Evolutionary conservation across 2,329 filamentous ascomycete species (phyloP).

Genomic region (Ascochyta rabiei): DNA sequence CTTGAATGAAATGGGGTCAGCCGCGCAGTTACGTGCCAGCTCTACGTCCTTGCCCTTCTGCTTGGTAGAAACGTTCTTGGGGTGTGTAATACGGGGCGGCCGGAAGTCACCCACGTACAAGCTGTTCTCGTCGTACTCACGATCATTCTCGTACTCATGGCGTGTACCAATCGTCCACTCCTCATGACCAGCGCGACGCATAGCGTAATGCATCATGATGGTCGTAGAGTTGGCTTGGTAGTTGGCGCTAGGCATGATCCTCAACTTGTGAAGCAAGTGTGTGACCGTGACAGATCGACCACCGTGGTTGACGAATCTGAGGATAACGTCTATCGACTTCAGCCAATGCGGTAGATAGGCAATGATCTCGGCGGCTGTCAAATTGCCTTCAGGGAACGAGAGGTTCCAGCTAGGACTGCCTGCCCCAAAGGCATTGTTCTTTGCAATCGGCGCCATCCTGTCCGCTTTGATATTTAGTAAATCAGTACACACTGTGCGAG

Average conservation of each 20-base stretch:
- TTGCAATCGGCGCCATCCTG: constrained; percentile 17
- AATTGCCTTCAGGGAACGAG: constrained; percentile 30
- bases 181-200: constrained; percentile 22
- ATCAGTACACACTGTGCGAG: background rate
- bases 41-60: background rate
- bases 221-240: constrained; percentile 20
- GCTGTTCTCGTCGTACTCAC: constrained; percentile 11
- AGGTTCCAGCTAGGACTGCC: constrained; percentile 29
- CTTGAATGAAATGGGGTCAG: constrained; percentile 26
- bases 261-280: constrained; percentile 6
- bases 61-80: constrained; percentile 13
- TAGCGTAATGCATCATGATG: constrained; percentile 31
- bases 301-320: constrained; percentile 25
- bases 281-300: constrained; percentile 22
- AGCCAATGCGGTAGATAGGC: constrained; percentile 36
- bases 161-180: constrained; percentile 25
- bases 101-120: constrained; percentile 30
- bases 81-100: constrained; percentile 21
- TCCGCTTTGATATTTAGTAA: background rate
- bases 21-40: constrained; percentile 12
- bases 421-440: constrained; percentile 31
- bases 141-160: background rate
- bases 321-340: constrained; percentile 32
- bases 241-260: constrained; percentile 2
- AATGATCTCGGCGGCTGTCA: constrained; percentile 35